A percentile compares a stretch with the other conserved stretches of the same genome.
Conservation (phyloP, 345 rosid genomes). For the Viola odorata region DNA sequence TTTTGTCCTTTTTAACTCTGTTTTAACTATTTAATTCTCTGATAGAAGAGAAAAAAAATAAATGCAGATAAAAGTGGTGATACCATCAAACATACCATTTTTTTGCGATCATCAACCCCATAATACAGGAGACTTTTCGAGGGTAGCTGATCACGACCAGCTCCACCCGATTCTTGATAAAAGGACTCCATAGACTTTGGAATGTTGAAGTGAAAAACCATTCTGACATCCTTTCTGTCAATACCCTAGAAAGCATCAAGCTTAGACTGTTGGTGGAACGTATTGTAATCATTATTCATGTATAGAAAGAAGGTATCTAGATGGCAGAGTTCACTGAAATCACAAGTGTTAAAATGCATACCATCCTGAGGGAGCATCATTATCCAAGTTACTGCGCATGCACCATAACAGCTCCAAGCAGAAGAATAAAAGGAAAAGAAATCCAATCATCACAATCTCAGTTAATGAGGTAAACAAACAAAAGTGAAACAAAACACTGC, state of each 20-base stretch:
- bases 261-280: constrained; percentile 17
- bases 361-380: constrained; percentile 72
- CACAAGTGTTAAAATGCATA: constrained; percentile 29
- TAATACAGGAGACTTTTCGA: constrained; percentile 82
- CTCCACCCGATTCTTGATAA: constrained; percentile 99
- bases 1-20: too few species aligned
- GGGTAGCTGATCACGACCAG: constrained; percentile 90
- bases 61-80: background rate
- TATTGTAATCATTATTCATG: background rate
- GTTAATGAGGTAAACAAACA: constrained; percentile 9
- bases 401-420: constrained; percentile 50
- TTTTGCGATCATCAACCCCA: constrained; percentile 82
- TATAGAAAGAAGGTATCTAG: background rate
- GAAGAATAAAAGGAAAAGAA: constrained; percentile 24
- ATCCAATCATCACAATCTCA: constrained; percentile 31
- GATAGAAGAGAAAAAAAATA: constrained; percentile 4
- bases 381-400: constrained; percentile 30
- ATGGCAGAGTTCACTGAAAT: constrained; percentile 8
- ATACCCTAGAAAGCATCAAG: constrained; percentile 58
- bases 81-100: constrained; percentile 51
- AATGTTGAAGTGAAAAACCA: constrained; percentile 85
- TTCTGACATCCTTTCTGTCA: constrained; percentile 88
- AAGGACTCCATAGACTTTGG: constrained; percentile 98
- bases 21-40: too few species aligned
- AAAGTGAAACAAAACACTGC: too few species aligned